Percentiles rank a stretch among this genome's conserved stretches.
phyloP scores from a whole-genome alignment of 2,329 filamentous ascomycete genomes.

The Mollisiaceae sp. region DNA sequence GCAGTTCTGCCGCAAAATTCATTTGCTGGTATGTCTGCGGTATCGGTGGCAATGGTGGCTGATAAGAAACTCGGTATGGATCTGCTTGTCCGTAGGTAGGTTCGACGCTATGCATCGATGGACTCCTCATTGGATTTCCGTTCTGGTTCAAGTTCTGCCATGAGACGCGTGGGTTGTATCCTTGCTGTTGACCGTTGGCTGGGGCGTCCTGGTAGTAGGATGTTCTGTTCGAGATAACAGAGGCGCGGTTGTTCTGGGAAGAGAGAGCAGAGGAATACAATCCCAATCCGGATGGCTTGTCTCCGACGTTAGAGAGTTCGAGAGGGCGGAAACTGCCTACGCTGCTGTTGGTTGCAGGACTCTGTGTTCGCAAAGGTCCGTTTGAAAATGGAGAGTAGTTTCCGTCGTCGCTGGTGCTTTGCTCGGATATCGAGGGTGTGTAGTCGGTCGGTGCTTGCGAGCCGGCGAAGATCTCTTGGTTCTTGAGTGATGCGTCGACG shows the following conservation, averaged over 20 bases:
- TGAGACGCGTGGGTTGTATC: constrained; percentile 5
- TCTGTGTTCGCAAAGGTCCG: constrained; percentile 7
- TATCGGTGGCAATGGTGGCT: neutral
- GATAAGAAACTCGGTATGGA: neutral
- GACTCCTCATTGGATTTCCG: neutral
- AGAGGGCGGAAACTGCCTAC: constrained; percentile 7
- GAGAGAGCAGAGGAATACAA: neutral
- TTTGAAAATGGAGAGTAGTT: neutral
- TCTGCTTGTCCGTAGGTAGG: neutral
- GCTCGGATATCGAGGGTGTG: constrained; percentile 2
- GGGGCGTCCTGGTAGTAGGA: neutral
- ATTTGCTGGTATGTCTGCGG: neutral
- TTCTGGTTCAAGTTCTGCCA: constrained; percentile 1
- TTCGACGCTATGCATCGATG: neutral
- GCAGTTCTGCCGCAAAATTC: neutral
- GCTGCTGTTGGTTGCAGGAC: neutral
- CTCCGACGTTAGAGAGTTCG: constrained; percentile 1
- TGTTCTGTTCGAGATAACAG: neutral
- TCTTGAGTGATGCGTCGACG: constrained; percentile 28
- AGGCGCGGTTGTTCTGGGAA: neutral
- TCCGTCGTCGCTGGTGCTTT: constrained; percentile 15
- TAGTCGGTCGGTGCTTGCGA: constrained; percentile 17
- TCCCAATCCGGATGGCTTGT: neutral
- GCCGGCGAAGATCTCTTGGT: constrained; percentile 20
- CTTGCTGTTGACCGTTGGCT: neutral